phyloP scores from a whole-genome alignment of 352 stramenopile species.

The Lagenidium giganteum region DNA sequence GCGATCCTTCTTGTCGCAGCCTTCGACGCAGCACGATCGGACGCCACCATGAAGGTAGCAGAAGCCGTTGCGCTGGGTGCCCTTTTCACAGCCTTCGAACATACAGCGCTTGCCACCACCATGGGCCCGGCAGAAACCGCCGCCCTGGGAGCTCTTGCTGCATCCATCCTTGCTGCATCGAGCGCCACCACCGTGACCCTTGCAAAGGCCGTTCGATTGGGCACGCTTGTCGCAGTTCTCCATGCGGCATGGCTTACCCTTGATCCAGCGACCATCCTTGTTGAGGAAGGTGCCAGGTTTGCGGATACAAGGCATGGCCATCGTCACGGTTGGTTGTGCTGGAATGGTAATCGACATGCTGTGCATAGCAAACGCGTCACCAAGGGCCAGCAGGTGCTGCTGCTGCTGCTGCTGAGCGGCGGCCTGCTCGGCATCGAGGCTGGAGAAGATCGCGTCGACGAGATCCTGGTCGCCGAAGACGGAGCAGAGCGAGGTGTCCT shows the following conservation, averaged over 20 bases:
- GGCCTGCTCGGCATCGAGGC: conserved; percentile 46
- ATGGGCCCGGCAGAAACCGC: conserved; percentile 70
- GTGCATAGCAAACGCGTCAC: too few species aligned
- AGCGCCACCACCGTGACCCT: conserved; percentile 72
- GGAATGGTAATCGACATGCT: too few species aligned
- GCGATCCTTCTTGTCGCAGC: conserved; percentile 80
- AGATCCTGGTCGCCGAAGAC: conserved; percentile 77
- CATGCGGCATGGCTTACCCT: conserved; percentile 77
- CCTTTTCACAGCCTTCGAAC: conserved; percentile 68
- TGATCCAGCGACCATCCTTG: conserved; percentile 86
- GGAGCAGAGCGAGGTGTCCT: conserved; percentile 52
- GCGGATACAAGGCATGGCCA: conserved; percentile 37
- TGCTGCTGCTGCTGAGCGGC: conserved; percentile 1
- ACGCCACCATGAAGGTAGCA: conserved; percentile 79
- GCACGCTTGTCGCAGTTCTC: conserved; percentile 69
- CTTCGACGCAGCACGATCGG: conserved; percentile 58
- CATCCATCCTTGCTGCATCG: conserved; percentile 73
- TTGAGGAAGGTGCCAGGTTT: conserved; percentile 83
- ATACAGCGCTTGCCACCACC: conserved; percentile 78
- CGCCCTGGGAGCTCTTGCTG: conserved; percentile 69
- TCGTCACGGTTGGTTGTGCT: conserved; percentile 16
- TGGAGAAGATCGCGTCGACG: conserved; percentile 77
- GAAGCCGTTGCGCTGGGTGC: conserved; percentile 75
- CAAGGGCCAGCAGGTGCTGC: conserved; percentile 7
- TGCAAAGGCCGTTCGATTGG: conserved; percentile 77